Evolutionary conservation across 1,284 basidiomycete species (phyloP), one percentile per base, ranked within the genome.

Genomic region (Ganoderma boninense): DNA sequence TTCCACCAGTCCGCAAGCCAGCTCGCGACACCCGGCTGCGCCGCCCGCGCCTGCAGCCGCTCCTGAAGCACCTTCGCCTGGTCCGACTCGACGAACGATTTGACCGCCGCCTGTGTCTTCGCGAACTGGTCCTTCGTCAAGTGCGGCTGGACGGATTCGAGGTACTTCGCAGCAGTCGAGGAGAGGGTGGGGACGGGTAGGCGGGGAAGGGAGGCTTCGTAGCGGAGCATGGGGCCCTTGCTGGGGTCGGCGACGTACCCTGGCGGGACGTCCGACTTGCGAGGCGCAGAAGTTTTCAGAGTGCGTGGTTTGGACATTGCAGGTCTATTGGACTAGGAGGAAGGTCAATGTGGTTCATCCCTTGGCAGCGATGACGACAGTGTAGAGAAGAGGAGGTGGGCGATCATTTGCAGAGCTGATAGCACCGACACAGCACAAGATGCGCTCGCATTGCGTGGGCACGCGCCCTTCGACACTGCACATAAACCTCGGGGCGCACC

Each of bases 1-100:
- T 99, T 98, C 97, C 97, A 99, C 97, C 97, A 99, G 69, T 98
- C 96, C 67, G 89, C 88, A 43, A 99, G 87, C 97, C 97, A 99
- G 84, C 88, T 97, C 75, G 89, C 89, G 64, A 83, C 82, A 18
- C 80, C 80, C 0, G 88, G 85, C n/a, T 89, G 86, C 0, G 85
- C 82, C 0, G 95, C 95, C 5, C 97, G 89, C 38, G 87, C 86
- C 78, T 95, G 85, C 52, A 99, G 87, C 4, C 97, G 87, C 68
- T 85, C 81, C 83, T 99, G 97, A n/a, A 99, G 87, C 70, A 90
- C 88, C 56, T 88, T 86, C 10, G 92, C 90, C 68, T 91, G 87
- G 0, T 91, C 88, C 0, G 93, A 94, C 26, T 85, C 78, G 35
- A 94, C 83, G 80, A 99, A 99, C 2, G 86, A 84, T 26, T 90